A percentile compares a stretch with the other conserved stretches of the same genome.
Conservation (phyloP, 1,284 basidiomycete species). For the Rhodotorula mucilaginosa region DNA sequence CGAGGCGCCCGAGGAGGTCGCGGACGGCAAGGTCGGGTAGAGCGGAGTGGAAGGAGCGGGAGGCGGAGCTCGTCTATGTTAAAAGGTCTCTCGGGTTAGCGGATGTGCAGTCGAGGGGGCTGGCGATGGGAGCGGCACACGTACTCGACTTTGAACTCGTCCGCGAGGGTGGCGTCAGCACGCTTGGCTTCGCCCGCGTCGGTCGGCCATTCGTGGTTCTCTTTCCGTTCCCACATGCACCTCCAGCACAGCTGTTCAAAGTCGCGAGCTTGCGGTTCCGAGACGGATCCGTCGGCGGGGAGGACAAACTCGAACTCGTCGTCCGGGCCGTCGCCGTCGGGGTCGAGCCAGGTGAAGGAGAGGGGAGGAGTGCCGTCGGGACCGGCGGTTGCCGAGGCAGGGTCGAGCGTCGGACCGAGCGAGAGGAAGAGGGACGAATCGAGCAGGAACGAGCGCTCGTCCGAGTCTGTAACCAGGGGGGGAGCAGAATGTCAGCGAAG, state of each 20-base stretch:
- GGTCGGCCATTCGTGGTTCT: conserved; percentile 35
- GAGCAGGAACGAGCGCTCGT: conserved; percentile 87
- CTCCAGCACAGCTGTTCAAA: conserved; percentile 48
- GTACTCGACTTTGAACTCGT: conserved; percentile 40
- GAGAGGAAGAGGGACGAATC: conserved; percentile 80
- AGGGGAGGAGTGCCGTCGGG: conserved; percentile 50
- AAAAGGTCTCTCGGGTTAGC: too few relatives aligned
- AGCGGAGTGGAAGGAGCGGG: conserved; percentile 4
- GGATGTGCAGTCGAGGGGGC: not conserved
- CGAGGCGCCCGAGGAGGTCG: conserved; percentile 54
- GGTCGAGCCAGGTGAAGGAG: conserved; percentile 84
- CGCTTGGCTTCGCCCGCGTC: conserved; percentile 19
- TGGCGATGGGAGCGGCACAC: conserved; percentile 1
- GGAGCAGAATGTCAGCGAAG: not conserved
- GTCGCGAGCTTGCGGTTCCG: conserved; percentile 45
- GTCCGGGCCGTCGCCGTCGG: conserved; percentile 55
- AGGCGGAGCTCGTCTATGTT: conserved; percentile 18
- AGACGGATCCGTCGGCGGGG: conserved; percentile 14
- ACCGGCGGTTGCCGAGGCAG: conserved; percentile 47
- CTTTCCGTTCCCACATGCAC: conserved; percentile 45
- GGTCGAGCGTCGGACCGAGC: conserved; percentile 68
- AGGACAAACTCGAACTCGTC: conserved; percentile 57
- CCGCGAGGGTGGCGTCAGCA: conserved; percentile 27
- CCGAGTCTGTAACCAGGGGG: conserved; percentile 45
- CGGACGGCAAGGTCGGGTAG: conserved; percentile 13